Evolutionary conservation across 2,329 filamentous ascomycete genomes (phyloP).

Genomic region (Fusarium albosuccineum): DNA sequence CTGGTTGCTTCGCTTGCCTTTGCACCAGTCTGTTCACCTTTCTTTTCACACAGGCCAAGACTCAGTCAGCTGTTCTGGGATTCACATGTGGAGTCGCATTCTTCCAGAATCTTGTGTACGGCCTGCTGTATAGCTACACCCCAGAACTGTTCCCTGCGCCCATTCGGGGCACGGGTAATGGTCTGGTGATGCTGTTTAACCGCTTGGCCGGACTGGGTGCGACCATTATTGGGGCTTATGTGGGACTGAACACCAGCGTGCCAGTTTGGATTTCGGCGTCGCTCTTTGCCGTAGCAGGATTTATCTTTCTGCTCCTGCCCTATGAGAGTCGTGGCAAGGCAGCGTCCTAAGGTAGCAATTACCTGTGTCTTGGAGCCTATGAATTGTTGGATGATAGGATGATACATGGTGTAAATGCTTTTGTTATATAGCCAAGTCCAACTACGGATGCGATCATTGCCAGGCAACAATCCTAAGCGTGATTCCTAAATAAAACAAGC

Average conservation of each 20-base stretch:
- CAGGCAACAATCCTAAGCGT: too few relatives aligned
- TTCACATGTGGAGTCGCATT: not conserved
- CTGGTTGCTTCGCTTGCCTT: not conserved
- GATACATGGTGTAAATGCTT: too few relatives aligned
- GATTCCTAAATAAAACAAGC: too few relatives aligned
- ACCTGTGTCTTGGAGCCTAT: too few relatives aligned
- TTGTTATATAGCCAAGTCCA: too few relatives aligned
- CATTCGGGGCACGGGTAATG: not conserved
- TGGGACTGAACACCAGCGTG: not conserved
- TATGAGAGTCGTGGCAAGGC: not conserved
- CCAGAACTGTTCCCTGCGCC: constrained; percentile 1
- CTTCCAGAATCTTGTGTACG: not conserved
- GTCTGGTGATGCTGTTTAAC: not conserved
- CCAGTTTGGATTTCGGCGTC: not conserved
- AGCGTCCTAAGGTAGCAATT: not conserved
- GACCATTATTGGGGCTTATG: not conserved
- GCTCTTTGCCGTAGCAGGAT: not conserved
- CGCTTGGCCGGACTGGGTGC: not conserved
- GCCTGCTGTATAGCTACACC: not conserved
- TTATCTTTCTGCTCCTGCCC: not conserved
- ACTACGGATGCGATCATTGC: too few relatives aligned
- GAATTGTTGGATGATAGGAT: too few relatives aligned
- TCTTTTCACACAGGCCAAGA: not conserved
- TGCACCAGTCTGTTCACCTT: not conserved
- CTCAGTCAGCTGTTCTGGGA: not conserved